A percentile compares a stretch with the other conserved stretches of the same genome.
Conservation (phyloP, 345 rosid species). For the Gossypium longicalyx region DNA sequence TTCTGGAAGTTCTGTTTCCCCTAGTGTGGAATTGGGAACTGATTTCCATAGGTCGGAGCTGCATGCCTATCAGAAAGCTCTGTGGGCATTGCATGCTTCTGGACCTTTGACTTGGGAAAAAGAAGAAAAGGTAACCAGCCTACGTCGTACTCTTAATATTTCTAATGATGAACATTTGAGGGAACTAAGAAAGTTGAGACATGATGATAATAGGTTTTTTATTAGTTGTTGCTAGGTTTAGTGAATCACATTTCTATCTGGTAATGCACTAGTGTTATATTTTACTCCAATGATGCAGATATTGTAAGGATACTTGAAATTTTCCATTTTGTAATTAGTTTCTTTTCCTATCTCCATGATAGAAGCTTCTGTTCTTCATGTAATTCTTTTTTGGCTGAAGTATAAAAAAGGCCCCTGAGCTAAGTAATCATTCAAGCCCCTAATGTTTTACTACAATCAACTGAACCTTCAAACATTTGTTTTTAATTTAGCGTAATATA, state of each 20-base stretch:
- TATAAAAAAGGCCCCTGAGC: too few species aligned
- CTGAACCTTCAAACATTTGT: too few species aligned
- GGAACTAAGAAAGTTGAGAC: slow-evolving; percentile 57
- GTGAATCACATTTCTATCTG: not conserved
- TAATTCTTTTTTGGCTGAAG: not conserved
- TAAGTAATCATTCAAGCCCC: too few species aligned
- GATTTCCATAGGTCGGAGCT: slow-evolving; percentile 61
- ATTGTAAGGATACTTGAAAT: not conserved
- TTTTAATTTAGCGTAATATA: not conserved
- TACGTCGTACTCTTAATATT: slow-evolving; percentile 60
- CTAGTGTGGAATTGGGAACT: slow-evolving; percentile 36
- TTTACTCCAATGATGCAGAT: not conserved
- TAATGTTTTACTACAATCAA: too few species aligned
- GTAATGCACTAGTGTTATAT: not conserved
- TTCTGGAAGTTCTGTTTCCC: slow-evolving; percentile 17
- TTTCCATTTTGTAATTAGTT: slow-evolving; percentile 10
- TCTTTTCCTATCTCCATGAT: not conserved
- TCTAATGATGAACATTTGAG: slow-evolving; percentile 70
- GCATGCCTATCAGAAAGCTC: slow-evolving; percentile 47
- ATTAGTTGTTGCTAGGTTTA: slow-evolving; percentile 5
- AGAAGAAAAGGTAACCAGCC: slow-evolving; percentile 68
- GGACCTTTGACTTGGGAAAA: slow-evolving; percentile 80
- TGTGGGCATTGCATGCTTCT: slow-evolving; percentile 54
- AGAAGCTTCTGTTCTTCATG: not conserved
- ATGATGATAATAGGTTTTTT: slow-evolving; percentile 5